These are phyloP conservation scores for Beauveria varroae DNA, from an alignment of 2,329 filamentous ascomycete species.

Conservation along the genomic window DNA sequence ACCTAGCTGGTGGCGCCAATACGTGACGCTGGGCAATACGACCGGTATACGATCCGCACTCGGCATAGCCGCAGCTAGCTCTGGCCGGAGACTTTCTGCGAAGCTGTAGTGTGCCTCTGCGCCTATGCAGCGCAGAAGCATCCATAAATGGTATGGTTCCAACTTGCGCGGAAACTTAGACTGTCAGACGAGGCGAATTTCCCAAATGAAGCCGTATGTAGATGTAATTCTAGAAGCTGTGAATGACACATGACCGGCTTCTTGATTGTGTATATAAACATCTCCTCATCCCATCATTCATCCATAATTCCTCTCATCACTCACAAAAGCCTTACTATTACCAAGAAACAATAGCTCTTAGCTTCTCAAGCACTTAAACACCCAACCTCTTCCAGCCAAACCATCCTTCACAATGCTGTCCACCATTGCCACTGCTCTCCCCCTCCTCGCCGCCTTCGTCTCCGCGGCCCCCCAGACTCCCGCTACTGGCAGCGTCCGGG, in stretches of 20 bases:
- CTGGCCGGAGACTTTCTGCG: background rate
- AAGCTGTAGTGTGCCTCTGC: background rate
- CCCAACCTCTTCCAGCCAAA: background rate
- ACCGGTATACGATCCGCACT: background rate
- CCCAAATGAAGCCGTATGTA: background rate
- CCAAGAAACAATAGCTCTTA: background rate
- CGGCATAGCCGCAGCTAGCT: background rate
- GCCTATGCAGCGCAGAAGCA: background rate
- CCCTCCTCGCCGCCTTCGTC: constrained; percentile 2
- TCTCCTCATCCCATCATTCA: background rate
- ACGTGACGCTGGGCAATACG: background rate
- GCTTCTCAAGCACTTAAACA: background rate
- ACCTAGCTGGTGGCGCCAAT: background rate
- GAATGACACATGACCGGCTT: background rate
- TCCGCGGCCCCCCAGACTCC: background rate
- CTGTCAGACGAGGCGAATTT: background rate
- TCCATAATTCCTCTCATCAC: background rate
- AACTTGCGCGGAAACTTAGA: background rate
- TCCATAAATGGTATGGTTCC: background rate
- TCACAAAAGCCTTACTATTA: background rate
- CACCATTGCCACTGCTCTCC: background rate
- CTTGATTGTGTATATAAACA: background rate
- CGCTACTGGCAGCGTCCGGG: background rate
- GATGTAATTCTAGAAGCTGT: background rate
- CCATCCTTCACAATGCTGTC: constrained; percentile 1